These are phyloP conservation scores for Leucogyrophana mollusca DNA, from an alignment of 768 basidiomycete genomes.

Conservation along the genomic window DNA sequence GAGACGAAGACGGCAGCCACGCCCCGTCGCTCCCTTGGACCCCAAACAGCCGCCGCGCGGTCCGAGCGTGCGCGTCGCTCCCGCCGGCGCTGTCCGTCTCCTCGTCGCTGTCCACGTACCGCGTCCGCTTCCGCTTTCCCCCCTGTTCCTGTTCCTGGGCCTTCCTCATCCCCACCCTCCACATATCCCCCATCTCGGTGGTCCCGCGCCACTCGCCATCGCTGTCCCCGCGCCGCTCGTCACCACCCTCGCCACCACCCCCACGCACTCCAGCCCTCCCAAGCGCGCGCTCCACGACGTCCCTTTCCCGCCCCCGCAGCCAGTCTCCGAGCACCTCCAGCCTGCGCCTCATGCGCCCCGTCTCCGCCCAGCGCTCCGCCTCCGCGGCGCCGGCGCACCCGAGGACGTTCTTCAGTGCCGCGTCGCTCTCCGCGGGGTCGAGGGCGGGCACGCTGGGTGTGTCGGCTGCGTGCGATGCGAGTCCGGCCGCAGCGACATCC, in stretches of 20 bases:
- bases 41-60: constrained; percentile 58
- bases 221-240: no score
- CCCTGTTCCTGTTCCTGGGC: constrained; percentile 3
- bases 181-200: constrained; percentile 3
- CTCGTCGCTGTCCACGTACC: constrained; percentile 36
- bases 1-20: constrained; percentile 17
- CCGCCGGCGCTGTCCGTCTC: constrained; percentile 40
- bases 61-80: constrained; percentile 50
- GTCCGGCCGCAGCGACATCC: constrained; percentile 2
- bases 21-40: constrained; percentile 31
- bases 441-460: constrained; percentile 6
- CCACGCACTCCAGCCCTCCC: no score
- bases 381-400: constrained; percentile 47
- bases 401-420: constrained; percentile 64
- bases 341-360: constrained; percentile 41
- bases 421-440: constrained; percentile 38
- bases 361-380: constrained; percentile 57
- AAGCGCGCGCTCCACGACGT: constrained; percentile 33
- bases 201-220: no score
- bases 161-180: neutral
- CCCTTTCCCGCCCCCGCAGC: constrained; percentile 36
- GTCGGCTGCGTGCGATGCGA: constrained; percentile 4
- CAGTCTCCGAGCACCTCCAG: constrained; percentile 44
- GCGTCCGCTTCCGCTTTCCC: constrained; percentile 9
- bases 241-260: no score